Conservation (phyloP, 2,329 filamentous ascomycete species). For the Calonectria pseudoturangicola region DNA sequence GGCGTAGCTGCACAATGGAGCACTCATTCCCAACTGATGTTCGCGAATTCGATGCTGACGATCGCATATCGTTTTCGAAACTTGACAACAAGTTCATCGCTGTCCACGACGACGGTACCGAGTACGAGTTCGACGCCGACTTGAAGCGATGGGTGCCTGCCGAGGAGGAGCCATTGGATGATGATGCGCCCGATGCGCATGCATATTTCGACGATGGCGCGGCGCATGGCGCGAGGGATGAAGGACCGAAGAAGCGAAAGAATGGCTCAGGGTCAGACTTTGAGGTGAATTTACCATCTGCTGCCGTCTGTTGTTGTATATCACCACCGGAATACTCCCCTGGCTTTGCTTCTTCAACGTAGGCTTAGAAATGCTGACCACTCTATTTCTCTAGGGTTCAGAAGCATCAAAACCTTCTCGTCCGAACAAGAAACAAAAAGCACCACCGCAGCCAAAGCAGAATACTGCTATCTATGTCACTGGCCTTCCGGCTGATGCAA, state of each 20-base stretch:
- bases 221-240: slow-evolving; percentile 51
- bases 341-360: too few relatives aligned
- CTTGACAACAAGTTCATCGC: slow-evolving; percentile 88
- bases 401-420: slow-evolving; percentile 61
- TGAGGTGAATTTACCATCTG: slow-evolving; percentile 63
- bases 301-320: neutral
- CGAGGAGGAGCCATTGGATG: slow-evolving; percentile 63
- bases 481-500: slow-evolving; percentile 87
- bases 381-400: slow-evolving; percentile 43
- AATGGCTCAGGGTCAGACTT: slow-evolving; percentile 60
- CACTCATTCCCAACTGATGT: slow-evolving; percentile 74
- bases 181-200: slow-evolving; percentile 64
- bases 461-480: slow-evolving; percentile 97
- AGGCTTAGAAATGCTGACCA: slow-evolving; percentile 36
- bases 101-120: slow-evolving; percentile 88
- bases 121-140: slow-evolving; percentile 87
- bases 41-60: slow-evolving; percentile 83
- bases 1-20: slow-evolving; percentile 54
- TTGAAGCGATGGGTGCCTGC: slow-evolving; percentile 85
- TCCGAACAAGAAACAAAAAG: slow-evolving; percentile 67
- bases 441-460: slow-evolving; percentile 72
- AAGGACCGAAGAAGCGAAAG: slow-evolving; percentile 64
- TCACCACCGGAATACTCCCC: neutral
- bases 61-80: slow-evolving; percentile 91
- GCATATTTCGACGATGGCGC: slow-evolving; percentile 58